Base-by-base conservation (phyloP, 495 filamentous ascomycete species). In the Astrothelium macrocarpum region DNA sequence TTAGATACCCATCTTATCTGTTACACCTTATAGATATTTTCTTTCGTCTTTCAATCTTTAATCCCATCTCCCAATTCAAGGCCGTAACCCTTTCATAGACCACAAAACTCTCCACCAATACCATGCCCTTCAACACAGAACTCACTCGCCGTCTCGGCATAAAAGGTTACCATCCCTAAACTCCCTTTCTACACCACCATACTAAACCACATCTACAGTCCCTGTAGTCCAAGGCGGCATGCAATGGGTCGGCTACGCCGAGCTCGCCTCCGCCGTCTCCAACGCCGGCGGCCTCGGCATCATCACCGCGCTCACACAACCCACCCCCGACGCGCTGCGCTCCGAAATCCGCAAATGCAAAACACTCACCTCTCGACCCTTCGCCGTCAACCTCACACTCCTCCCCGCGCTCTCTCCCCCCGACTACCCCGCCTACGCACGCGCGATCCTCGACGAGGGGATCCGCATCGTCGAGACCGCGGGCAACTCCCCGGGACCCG, bases 151-250 rank as follows among this genome's bases (percentile, higher is more conserved):
- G 87, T 65, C 84, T 97, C 71, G 92, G 93, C 68, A 97, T 97
- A 72, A 81, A 82, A 71, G 78, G 90, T 91, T 82, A 29, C 72
- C 58, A 34, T 46, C n/a, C n/a, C 59, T 31, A 45, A 32, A 25
- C 53, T n/a, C n/a, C 25, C n/a, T 20, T 10, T 59, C 26, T 0
- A 7, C n/a, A n/a, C n/a, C n/a, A n/a, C n/a, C n/a, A n/a, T n/a
- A n/a, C n/a, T n/a, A n/a, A n/a, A n/a, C n/a, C n/a, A n/a, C n/a
- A n/a, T 65, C 18, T 45, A 65, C 68, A 94, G 91, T 97, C 67
- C 94, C 94, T 64, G 81, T 98, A n/a, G 90, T 98, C 53, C 94
- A 98, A 81, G 94, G 94, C 73, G 94, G 94, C 62, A 97, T 96
- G 91, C 91, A 96, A 84, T 90, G 86, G 86, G 85, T 86, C 53